Base-by-base conservation (phyloP, 192 early-diverging fungal species). In the Powellomyces hirtus region DNA sequence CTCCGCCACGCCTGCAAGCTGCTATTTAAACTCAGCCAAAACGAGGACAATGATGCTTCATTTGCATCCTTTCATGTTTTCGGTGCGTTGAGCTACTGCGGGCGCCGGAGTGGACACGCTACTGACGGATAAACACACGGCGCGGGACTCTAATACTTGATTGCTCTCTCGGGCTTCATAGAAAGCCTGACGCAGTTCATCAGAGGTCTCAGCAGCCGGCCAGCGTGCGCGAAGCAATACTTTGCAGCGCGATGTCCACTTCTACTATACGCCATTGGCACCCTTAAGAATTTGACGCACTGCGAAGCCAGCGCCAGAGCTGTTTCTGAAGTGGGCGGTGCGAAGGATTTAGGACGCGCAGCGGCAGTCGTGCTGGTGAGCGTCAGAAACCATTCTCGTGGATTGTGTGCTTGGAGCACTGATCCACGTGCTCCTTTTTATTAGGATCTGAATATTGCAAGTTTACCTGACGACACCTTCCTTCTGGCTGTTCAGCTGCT, bases 1-100 rank as follows among this genome's bases (percentile, higher is more conserved):
- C 58, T 80, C n/a, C 22, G 20, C 33, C 65, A 77, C 49, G 59
- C 68, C 7, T 71, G 73, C 42, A 70, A 76, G 62, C 67, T 78
- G 26, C 67, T 72, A 1, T 75, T 78, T 55, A 77, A 78, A 44
- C 66, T 81, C 38, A 78, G 73, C 49, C 79, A 75, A 29, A 70
- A 62, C 51, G 73, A 70, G 30, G 33, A 35, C 30, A 73, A 81
- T 63, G 79, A 78, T 51, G 56, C 26, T 4, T 22, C 22, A 6
- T 79, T 79, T 70, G n/a, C 22, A 6, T 6, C 29, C 2, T 69
- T 61, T 33, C n/a, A 36, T 36, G 59, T 36, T 6, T 13, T 57
- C 4, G 69, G 75, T 76, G 45, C 36, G 56, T 1, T n/a, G n/a
- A n/a, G n/a, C n/a, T n/a, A n/a, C n/a, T n/a, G n/a, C n/a, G n/a